Evolutionary conservation across 441 rosid species (phyloP), one percentile per base, ranked within the genome.

Genomic region (Dalechampia spathulata): DNA sequence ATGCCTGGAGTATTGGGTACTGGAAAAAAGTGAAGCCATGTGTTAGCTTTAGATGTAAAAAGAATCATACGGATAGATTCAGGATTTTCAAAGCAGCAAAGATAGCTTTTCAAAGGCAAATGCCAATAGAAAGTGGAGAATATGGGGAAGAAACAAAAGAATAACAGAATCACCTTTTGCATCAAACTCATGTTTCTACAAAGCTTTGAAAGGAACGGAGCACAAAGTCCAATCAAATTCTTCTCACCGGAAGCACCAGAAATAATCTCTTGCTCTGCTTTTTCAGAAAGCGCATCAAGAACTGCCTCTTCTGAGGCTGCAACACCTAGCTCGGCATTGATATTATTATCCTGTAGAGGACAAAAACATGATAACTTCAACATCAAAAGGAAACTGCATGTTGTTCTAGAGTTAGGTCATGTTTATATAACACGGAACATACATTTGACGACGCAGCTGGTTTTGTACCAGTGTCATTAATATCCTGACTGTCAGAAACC

Each of bases 271-370:
- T 75, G 82, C 77, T 90, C 97, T 53, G 99, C 84, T 78, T 75
- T 81, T 66, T 94, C 99, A 48, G 88, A 81, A 13, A 90, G 86
- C 20, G 83, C 63, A 75, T 94, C 99, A 64, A 94, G 84, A 46
- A 75, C 55, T 46, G 91, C 95, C 70, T 90, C 99, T 72, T 86
- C 94, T 19, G 99, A 90, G 72, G 96, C 97, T 61, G 96, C 89
- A 63, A 94, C 79, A 55, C 99, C 99, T 34, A 94, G 75, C 74
- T 94, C 98, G 56, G 93, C 91, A 81, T 80, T 94, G 58, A 94
- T 94, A 69, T 80, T 69, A 69, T 68, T 71, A 42, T 77, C 90
- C 99, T 94, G 78, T 61, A 64, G 58, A 45, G 55, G 50, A 41
- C 64, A 62, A 67, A 72, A 19, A 30, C n/a, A n/a, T n/a, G n/a